Evolutionary conservation across 371 early-diverging fungal genomes (phyloP).

Genomic region (Actinomortierella wolfii): DNA sequence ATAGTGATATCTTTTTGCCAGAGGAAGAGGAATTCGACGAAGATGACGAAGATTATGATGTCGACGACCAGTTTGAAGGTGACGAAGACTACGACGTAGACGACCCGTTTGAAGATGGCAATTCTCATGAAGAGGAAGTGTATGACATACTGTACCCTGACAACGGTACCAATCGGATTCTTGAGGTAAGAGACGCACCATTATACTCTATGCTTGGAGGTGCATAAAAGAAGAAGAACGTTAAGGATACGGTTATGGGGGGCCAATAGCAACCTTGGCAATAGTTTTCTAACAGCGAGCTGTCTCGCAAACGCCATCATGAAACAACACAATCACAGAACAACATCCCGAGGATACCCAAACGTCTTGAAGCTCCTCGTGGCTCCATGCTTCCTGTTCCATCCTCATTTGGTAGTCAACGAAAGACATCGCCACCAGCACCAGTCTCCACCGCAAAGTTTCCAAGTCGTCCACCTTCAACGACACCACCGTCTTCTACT

Average conservation of each 20-base stretch:
- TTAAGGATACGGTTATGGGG: no score
- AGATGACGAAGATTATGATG: constrained; percentile 23
- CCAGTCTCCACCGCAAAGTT: constrained; percentile 13
- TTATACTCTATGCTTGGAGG: no score
- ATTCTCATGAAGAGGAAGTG: constrained; percentile 22
- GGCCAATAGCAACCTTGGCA: background rate
- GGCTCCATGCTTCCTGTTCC: constrained; percentile 41
- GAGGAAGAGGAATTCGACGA: constrained; percentile 31
- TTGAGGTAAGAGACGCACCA: constrained; percentile 25
- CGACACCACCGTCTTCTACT: background rate
- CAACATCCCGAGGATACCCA: constrained; percentile 41
- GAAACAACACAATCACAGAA: constrained; percentile 12
- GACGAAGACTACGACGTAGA: constrained; percentile 23
- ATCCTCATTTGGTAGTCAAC: constrained; percentile 7
- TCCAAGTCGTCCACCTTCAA: constrained; percentile 7
- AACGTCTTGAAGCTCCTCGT: constrained; percentile 26
- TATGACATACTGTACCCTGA: constrained; percentile 26
- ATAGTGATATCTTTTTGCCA: constrained; percentile 36
- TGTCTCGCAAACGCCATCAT: background rate
- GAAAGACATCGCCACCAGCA: constrained; percentile 14
- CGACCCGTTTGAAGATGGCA: constrained; percentile 12
- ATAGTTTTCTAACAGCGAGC: background rate
- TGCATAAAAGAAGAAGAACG: no score
- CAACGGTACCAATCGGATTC: constrained; percentile 34
- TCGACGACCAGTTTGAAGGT: constrained; percentile 13